A percentile compares a stretch with the other conserved stretches of the same genome.
Evolutionary conservation across 2,329 filamentous ascomycete genomes (phyloP).

Genomic region (Arthrobotrys entomopaga): DNA sequence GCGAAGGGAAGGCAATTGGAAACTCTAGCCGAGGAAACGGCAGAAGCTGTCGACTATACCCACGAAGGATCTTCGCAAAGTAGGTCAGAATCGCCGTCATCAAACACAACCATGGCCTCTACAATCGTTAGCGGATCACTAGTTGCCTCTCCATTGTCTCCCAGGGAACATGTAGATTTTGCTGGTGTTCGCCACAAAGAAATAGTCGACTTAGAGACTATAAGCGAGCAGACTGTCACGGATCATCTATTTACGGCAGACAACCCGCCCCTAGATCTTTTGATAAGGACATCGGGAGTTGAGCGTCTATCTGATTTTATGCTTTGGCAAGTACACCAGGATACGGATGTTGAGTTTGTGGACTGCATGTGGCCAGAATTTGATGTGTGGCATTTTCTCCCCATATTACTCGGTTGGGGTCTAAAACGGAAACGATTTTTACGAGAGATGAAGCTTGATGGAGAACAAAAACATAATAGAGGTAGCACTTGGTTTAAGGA

Average conservation of each 20-base stretch:
- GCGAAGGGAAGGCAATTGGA: slow-evolving; percentile 25
- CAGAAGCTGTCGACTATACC: slow-evolving; percentile 14
- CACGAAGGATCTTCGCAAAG: slow-evolving; percentile 16
- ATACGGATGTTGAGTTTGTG: slow-evolving; percentile 91
- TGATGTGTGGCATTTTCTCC: slow-evolving; percentile 90
- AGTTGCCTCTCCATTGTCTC: not conserved
- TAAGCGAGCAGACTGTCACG: slow-evolving; percentile 82
- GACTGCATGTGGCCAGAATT: slow-evolving; percentile 96
- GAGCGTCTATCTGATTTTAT: slow-evolving; percentile 95
- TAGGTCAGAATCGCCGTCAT: slow-evolving; percentile 41
- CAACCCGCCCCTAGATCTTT: slow-evolving; percentile 86
- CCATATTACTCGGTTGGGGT: slow-evolving; percentile 91
- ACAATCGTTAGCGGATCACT: slow-evolving; percentile 41
- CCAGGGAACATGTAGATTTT: slow-evolving; percentile 46
- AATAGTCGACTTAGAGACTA: slow-evolving; percentile 79
- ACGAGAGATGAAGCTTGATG: slow-evolving; percentile 60
- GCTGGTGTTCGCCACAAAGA: slow-evolving; percentile 44
- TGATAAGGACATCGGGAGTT: slow-evolving; percentile 92
- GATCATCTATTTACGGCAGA: slow-evolving; percentile 88
- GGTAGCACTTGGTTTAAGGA: slow-evolving; percentile 21
- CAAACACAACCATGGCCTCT: slow-evolving; percentile 43
- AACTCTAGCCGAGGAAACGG: slow-evolving; percentile 28
- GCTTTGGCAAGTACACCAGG: slow-evolving; percentile 96
- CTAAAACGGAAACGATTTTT: slow-evolving; percentile 67
- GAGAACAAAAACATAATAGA: slow-evolving; percentile 45